Evolutionary conservation across 345 rosid genomes (phyloP), one percentile per base, ranked within the genome.

Genomic region (Odontarrhena argentea): DNA sequence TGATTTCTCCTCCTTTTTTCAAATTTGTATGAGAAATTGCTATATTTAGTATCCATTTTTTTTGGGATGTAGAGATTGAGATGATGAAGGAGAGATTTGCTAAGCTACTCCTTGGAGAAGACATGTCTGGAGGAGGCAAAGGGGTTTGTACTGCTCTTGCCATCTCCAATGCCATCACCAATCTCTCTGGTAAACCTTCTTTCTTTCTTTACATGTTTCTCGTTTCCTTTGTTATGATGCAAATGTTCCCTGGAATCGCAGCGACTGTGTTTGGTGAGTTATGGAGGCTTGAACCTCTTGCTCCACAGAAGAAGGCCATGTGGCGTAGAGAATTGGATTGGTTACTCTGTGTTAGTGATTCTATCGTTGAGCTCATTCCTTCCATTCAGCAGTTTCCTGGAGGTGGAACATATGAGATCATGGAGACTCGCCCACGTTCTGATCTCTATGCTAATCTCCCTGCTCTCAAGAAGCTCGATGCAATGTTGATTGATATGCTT

Each of bases 81-180:
- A 81, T 91, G 96, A 95, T 95, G 99, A 95, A 87, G 73, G 99
- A 95, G 80, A 87, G 96, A 79, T 95, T 91, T 63, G 93, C 97
- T 5, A 95, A 95, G 86, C 87, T 95, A 48, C 91, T 95, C 55
- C 74, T 94, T 1, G 99, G 99, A 50, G 99, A 95, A 54, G 99
- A 95, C 76, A 95, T 95, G 99, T 95, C 99, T 11, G 99, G 97
- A 18, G 96, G 97, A 55, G 97, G 99, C 5, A 91, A 95, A 79
- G 97, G 99, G 32, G 99, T 91, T 41, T 95, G 97, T 68, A 89
- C 96, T 25, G 99, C 99, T 2, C 96, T 95, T 55, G 96, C 99
- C 35, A 91, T 95, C 75, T 95, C 96, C 38, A 95, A 95, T 74
- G 97, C 99, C 60, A 91, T 95, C 73, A 95, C 99, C 25, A 95